Evolutionary conservation across 2,329 filamentous ascomycete species (phyloP).

Genomic region (Arachnomyces sp.): DNA sequence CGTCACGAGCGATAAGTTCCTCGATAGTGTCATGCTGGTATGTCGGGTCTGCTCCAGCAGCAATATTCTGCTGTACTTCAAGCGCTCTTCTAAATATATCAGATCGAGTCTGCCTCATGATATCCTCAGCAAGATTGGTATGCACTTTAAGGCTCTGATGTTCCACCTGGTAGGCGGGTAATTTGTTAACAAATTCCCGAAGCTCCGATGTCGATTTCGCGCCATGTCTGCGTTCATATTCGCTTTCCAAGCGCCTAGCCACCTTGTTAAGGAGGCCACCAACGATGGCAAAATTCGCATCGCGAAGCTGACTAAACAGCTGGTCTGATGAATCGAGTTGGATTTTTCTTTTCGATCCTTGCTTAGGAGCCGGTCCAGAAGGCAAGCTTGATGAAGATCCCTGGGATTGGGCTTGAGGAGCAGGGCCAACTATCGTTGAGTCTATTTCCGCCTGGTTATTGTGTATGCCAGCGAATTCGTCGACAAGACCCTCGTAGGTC

Average conservation of each 20-base stretch:
- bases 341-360: slow-evolving; percentile 74
- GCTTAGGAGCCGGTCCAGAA: slow-evolving; percentile 42
- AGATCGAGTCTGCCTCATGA: slow-evolving; percentile 83
- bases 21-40: slow-evolving; percentile 86
- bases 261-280: slow-evolving; percentile 83
- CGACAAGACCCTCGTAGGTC: slow-evolving; percentile 92
- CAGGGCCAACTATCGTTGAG: slow-evolving; percentile 74
- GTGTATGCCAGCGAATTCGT: slow-evolving; percentile 84
- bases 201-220: slow-evolving; percentile 85
- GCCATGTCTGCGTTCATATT: slow-evolving; percentile 80
- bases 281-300: slow-evolving; percentile 92
- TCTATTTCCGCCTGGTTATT: slow-evolving; percentile 92
- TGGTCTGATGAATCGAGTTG: slow-evolving; percentile 82
- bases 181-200: slow-evolving; percentile 86
- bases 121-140: slow-evolving; percentile 85
- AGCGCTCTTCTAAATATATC: slow-evolving; percentile 82
- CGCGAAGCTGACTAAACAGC: slow-evolving; percentile 76
- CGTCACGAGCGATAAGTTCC: slow-evolving; percentile 84
- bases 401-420: slow-evolving; percentile 47
- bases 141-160: slow-evolving; percentile 89
- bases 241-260: slow-evolving; percentile 72
- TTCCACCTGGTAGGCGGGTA: slow-evolving; percentile 87
- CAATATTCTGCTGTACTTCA: slow-evolving; percentile 92
- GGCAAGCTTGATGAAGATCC: slow-evolving; percentile 47
- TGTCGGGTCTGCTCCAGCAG: slow-evolving; percentile 78